Conservation (phyloP, 345 rosid genomes). For the Heritiera littoralis region DNA sequence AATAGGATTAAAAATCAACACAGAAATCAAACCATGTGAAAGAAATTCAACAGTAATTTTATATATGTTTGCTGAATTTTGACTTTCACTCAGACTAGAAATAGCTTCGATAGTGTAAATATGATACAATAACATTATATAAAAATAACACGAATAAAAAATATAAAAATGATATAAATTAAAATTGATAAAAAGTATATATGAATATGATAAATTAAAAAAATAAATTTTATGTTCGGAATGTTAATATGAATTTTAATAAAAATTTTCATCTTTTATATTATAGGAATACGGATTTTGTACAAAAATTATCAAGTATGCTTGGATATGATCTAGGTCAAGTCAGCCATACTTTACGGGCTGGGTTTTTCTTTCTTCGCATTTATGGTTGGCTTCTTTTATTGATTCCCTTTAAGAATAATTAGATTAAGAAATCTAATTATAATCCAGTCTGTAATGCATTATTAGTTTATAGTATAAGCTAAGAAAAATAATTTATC, state of each 20-base stretch:
- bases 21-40: conserved; percentile 33
- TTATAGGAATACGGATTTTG: no score
- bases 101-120: not conserved
- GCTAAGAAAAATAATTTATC: not conserved
- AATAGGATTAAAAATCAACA: not conserved
- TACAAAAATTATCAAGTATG: no score
- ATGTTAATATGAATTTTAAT: no score
- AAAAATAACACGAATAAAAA: no score
- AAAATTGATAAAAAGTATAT: no score
- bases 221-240: no score
- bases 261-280: no score
- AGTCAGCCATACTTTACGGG: conserved; percentile 30
- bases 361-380: conserved; percentile 21
- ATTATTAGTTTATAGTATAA: not conserved
- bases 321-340: conserved; percentile 11
- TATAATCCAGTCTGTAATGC: not conserved
- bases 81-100: conserved; percentile 30
- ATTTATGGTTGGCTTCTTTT: not conserved
- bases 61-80: conserved; percentile 23
- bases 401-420: not conserved
- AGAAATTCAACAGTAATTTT: conserved; percentile 23
- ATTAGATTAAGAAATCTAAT: not conserved
- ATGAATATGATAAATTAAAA: no score
- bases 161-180: no score
- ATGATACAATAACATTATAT: conserved; percentile 2